Evolutionary conservation across 768 basidiomycete species (phyloP), one percentile per base, ranked within the genome.

Genomic region (Russula emetica): DNA sequence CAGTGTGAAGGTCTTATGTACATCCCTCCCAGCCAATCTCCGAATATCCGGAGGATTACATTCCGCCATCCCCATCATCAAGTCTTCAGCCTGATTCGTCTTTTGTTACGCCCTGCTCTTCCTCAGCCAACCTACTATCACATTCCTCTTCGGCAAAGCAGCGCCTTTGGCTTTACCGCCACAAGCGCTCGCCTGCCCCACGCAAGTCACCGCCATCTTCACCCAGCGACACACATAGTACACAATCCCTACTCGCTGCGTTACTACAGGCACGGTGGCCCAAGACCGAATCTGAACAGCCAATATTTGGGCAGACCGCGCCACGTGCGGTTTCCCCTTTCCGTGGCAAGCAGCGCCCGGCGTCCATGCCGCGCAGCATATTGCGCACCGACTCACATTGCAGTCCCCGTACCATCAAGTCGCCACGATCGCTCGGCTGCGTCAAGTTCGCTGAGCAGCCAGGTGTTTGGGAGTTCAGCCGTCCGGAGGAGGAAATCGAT

Each of bases 131-230:
- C 64, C 63, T 63, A 55, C 67, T 60, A 58, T 64, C 70, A 40
- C 63, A 68, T 49, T 66, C 70, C 61, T 62, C 67, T 58, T 68
- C 73, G 32, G 68, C 73, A 53, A 70, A 74, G 45, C 74, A 73
- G 38, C 76, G 76, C 24, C 78, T 80, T 68, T 82, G 81, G 81
- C 75, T 82, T 52, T 80, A 81, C 67, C 78, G 81, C 50, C 76
- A 74, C 77, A 79, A 52, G 78, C 75, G 69, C 72, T 76, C 11
- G 66, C 76, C 49, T 59, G 69, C 49, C 20, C 67, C 24, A 63
- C 70, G 49, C 55, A 60, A 47, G 50, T 64, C 56, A 5, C 61
- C 67, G 3, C 49, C 61, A 5, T 40, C 66, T 30, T 66, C 67
- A 2, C 61, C 67, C 10, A 63, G 28, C 30, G 66, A 69, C 49